Evolutionary conservation across 352 stramenopile species (phyloP), one percentile per base, ranked within the genome.

Genomic region (Phytophthora boehmeriae): DNA sequence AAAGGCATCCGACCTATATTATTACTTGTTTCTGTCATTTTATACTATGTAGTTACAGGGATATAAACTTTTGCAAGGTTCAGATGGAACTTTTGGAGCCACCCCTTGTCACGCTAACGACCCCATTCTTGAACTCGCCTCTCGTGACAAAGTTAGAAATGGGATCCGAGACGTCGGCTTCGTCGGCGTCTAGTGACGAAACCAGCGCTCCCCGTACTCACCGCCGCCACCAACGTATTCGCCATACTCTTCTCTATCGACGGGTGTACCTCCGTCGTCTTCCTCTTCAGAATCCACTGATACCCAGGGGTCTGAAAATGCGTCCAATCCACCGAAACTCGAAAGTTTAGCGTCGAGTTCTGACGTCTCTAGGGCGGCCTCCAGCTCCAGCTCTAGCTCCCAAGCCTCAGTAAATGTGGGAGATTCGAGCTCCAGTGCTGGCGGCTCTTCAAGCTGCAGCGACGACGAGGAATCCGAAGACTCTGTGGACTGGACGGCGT

Each of bases 401-500:
- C 59, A 20, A 19, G 25, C 9, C 17, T 54, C 25, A 8, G 0
- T 23, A 16, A 42, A 38, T 14, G 48, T 59, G 27, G 57, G 57
- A 30, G 57, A 65, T 25, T 22, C 8, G 14, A 65, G 39, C 34
- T 38, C 19, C 25, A 47, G 54, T 20, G 58, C 32, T 43, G 6
- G 16, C 13, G 25, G 8, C 19, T 62, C 41, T 35, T 59, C 36
- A 10, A 72, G 55, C 43, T 61, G 46, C 52, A 54, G 51, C n/a
- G 47, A 58, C 25, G 48, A 17, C 25, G 17, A 68, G 11, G 49
- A 52, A 19, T 64, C 66, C n/a, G 59, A 78, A n/a, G 10, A 42
- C n/a, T 46, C 45, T n/a, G 47, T 34, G 28, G 66, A 75, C 42
- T 68, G 66, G 50, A 74, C 63, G 22, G 30, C 59, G 8, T 28